Conservation (phyloP, 305 asterid species). For the Fraxinus baroniana region DNA sequence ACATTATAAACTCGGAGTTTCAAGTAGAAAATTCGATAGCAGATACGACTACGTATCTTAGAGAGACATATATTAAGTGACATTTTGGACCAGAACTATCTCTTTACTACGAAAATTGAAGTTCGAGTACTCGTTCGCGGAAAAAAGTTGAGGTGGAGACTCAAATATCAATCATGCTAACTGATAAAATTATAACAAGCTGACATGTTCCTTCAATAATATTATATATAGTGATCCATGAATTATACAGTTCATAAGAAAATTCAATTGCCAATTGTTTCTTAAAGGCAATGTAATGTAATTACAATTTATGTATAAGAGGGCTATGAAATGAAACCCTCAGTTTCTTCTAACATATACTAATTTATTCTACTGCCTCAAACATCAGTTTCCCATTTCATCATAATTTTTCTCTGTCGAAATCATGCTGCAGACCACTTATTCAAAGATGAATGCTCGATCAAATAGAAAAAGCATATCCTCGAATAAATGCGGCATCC, state of each 20-base stretch:
- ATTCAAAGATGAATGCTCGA: background rate
- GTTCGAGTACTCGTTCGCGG: background rate
- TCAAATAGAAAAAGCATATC: background rate
- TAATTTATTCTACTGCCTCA: background rate
- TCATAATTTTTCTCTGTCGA: background rate
- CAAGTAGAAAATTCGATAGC: background rate
- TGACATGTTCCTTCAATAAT: background rate
- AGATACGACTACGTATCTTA: background rate
- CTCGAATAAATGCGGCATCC: background rate
- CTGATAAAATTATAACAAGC: background rate
- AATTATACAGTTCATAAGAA: background rate
- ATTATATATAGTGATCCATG: background rate
- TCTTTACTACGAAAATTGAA: background rate
- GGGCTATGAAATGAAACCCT: slow-evolving; percentile 7
- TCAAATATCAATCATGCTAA: background rate
- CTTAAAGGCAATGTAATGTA: background rate
- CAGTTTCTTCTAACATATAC: background rate
- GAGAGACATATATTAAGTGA: background rate
- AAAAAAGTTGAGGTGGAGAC: background rate
- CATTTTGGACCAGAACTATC: background rate
- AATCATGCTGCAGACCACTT: background rate
- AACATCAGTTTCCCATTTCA: background rate
- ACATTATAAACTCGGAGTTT: background rate
- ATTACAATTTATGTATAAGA: background rate
- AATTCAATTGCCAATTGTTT: background rate